These are phyloP conservation scores for Hypoxylon lienhwacheense DNA, from an alignment of 495 filamentous ascomycete species.

Conservation along the genomic window DNA sequence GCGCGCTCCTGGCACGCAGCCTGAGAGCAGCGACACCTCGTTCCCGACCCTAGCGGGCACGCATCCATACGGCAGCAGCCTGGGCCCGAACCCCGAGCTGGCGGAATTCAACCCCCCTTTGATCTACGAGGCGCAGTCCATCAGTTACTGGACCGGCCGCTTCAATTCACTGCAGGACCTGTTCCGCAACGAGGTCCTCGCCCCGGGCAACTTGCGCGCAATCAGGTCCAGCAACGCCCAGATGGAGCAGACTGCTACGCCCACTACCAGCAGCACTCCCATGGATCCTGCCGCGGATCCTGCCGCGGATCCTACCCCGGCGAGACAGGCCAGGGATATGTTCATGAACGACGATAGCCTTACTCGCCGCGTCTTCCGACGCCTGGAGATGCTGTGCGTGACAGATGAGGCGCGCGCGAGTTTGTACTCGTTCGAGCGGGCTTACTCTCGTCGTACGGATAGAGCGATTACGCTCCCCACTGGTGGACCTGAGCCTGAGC, in stretches of 20 bases:
- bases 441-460: constrained; percentile 43
- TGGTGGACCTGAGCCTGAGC: too few species aligned
- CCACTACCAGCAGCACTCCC: background rate
- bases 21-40: background rate
- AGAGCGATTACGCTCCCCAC: constrained; percentile 35
- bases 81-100: background rate
- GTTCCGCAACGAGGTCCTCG: constrained; percentile 52
- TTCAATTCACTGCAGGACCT: constrained; percentile 57
- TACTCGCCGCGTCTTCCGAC: constrained; percentile 50
- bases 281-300: background rate
- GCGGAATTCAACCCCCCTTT: constrained; percentile 16
- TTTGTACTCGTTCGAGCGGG: constrained; percentile 49
- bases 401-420: constrained; percentile 54
- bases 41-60: background rate
- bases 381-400: constrained; percentile 51
- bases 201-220: constrained; percentile 28
- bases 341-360: constrained; percentile 48
- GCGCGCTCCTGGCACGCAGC: too few species aligned
- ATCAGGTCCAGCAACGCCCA: constrained; percentile 34
- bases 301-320: background rate
- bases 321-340: background rate
- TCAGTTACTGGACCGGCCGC: constrained; percentile 59
- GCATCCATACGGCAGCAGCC: background rate
- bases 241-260: constrained; percentile 5
- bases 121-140: constrained; percentile 38